Conservation (phyloP, 768 basidiomycete species). For the Leccinum subgranulosum region DNA sequence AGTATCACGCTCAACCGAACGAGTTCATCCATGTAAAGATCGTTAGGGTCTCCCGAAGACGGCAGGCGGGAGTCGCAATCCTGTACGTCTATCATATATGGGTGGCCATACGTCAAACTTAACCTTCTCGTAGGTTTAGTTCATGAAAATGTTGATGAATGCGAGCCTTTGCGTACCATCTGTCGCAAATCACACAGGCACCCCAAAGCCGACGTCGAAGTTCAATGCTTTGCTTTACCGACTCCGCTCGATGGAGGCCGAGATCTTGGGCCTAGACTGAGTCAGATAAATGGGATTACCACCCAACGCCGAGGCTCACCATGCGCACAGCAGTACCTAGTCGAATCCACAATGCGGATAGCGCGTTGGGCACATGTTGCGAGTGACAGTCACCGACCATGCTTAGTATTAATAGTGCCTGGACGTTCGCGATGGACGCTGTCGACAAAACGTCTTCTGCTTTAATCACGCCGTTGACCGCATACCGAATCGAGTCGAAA, state of each 20-base stretch:
- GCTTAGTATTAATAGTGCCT: constrained; percentile 79
- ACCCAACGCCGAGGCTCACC: constrained; percentile 47
- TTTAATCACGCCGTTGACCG: constrained; percentile 85
- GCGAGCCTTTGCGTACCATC: constrained; percentile 60
- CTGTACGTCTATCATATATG: constrained; percentile 93
- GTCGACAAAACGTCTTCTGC: constrained; percentile 89
- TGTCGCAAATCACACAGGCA: constrained; percentile 89
- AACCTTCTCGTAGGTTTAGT: constrained; percentile 47
- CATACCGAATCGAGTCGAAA: constrained; percentile 87
- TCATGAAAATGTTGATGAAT: neutral
- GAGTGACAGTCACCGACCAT: constrained; percentile 92
- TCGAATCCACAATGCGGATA: constrained; percentile 84
- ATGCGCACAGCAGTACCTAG: constrained; percentile 89
- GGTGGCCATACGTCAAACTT: constrained; percentile 87
- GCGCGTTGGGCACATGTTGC: constrained; percentile 78
- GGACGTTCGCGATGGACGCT: constrained; percentile 81
- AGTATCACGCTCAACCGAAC: constrained; percentile 89
- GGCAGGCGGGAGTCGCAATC: constrained; percentile 96
- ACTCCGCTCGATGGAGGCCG: constrained; percentile 90
- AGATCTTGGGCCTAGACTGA: constrained; percentile 84
- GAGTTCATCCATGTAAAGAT: constrained; percentile 86
- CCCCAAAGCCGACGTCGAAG: constrained; percentile 90
- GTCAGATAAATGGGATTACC: constrained; percentile 13
- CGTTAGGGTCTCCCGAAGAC: constrained; percentile 76
- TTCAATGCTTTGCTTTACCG: constrained; percentile 80